These are phyloP conservation scores for Kodamaea anthophila DNA, from an alignment of 1,139 yeast genomes.

Conservation along the genomic window DNA sequence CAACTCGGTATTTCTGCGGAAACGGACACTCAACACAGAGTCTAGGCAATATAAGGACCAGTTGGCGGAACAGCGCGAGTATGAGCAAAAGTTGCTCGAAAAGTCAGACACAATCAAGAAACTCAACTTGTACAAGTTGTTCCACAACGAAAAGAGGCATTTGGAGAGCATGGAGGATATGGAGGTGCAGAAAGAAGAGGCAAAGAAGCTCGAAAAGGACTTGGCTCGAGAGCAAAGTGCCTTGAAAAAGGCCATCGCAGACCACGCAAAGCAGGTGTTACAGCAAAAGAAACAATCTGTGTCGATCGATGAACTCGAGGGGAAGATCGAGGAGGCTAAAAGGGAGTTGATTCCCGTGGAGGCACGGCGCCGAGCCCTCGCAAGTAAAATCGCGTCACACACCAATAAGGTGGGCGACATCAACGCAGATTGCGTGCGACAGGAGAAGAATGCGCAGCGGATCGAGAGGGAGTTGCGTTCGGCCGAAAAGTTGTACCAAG, in stretches of 20 bases:
- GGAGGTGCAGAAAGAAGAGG: conserved; percentile 20
- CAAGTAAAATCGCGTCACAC: conserved; percentile 42
- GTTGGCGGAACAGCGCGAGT: conserved; percentile 63
- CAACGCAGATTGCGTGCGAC: conserved; percentile 46
- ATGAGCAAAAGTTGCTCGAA: conserved; percentile 50
- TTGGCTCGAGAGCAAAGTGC: conserved; percentile 20
- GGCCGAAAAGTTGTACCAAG: conserved; percentile 37
- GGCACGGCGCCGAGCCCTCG: conserved; percentile 46
- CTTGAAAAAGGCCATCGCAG: conserved; percentile 29
- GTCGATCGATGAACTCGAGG: conserved; percentile 31
- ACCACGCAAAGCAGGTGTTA: conserved; percentile 44
- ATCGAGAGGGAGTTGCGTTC: conserved; percentile 44
- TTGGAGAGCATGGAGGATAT: conserved; percentile 20
- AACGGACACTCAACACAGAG: conserved; percentile 70
- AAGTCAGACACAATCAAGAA: conserved; percentile 40
- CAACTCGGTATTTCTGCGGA: conserved; percentile 60
- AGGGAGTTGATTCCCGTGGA: conserved; percentile 52
- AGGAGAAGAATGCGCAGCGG: conserved; percentile 36
- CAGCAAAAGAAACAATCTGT: conserved; percentile 36
- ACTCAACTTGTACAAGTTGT: conserved; percentile 60
- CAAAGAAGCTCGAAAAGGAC: conserved; percentile 24
- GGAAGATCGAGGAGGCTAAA: conserved; percentile 38
- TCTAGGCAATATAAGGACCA: conserved; percentile 77
- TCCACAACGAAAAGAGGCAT: conserved; percentile 54
- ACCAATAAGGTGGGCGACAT: conserved; percentile 51